Percentiles rank a stretch among this genome's conserved stretches.
phyloP scores from a whole-genome alignment of 2,329 filamentous ascomycete species.

The Bipolaris victoriae region DNA sequence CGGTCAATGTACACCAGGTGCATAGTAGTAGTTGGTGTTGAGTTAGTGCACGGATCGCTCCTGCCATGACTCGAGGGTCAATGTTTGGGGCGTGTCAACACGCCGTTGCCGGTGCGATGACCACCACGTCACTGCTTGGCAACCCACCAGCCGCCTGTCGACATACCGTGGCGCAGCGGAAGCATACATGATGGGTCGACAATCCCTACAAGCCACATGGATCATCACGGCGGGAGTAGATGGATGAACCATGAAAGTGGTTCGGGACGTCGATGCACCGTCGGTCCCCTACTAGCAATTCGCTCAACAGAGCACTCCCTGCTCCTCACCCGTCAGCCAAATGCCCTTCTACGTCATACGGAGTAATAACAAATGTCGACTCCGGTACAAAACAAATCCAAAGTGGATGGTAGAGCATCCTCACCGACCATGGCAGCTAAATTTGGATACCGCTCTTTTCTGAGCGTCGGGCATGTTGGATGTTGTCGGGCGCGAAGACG shows the following conservation, averaged over 20 bases:
- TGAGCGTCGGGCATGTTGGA: not conserved
- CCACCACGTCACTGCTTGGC: conserved; percentile 39
- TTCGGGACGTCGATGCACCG: not conserved
- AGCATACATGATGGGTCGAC: not conserved
- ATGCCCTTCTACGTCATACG: not conserved
- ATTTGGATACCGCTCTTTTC: not conserved
- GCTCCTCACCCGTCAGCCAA: not conserved
- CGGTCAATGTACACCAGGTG: conserved; percentile 40
- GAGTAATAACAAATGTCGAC: not conserved
- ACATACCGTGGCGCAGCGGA: conserved; percentile 26
- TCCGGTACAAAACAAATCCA: not conserved
- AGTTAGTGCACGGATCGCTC: conserved; percentile 23
- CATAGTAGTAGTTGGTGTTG: conserved; percentile 30
- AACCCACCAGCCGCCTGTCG: conserved; percentile 23
- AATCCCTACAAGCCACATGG: not conserved
- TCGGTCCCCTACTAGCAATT: not conserved
- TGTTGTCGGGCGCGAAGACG: not conserved
- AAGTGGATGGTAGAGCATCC: not conserved
- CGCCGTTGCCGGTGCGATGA: conserved; percentile 29
- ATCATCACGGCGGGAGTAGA: not conserved
- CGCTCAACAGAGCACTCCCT: not conserved
- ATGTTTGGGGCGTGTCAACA: conserved; percentile 38
- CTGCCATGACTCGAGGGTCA: conserved; percentile 26
- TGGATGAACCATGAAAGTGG: not conserved
- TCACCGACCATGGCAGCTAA: not conserved